Conservation (phyloP, 768 basidiomycete species). For the Collybia mongolica region DNA sequence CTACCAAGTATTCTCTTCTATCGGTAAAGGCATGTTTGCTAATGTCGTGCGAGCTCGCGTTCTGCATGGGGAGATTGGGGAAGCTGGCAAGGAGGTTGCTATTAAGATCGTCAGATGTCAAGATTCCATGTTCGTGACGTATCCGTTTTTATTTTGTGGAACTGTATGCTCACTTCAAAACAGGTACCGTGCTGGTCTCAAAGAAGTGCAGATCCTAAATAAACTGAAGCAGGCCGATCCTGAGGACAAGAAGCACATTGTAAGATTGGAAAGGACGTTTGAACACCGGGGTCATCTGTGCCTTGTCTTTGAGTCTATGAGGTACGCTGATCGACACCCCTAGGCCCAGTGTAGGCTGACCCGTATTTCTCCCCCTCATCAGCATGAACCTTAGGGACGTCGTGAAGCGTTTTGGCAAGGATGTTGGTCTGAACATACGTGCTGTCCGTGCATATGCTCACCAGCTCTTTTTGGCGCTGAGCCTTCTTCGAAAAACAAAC, state of each 20-base stretch:
- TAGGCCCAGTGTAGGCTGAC: background rate
- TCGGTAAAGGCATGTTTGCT: conserved; percentile 99
- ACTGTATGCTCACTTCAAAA: too few species aligned
- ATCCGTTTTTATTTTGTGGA: background rate
- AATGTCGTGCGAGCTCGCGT: conserved; percentile 91
- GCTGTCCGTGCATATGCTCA: conserved; percentile 99
- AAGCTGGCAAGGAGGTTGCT: conserved; percentile 73
- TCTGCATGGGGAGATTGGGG: conserved; percentile 60
- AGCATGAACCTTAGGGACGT: conserved; percentile 99
- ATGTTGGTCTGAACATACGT: conserved; percentile 92
- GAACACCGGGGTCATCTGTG: conserved; percentile 98
- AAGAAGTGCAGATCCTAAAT: conserved; percentile 87
- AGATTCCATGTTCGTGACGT: conserved; percentile 83
- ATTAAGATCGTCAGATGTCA: conserved; percentile 97
- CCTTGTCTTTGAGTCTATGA: conserved; percentile 91
- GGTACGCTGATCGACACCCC: conserved; percentile 60
- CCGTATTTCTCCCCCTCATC: background rate
- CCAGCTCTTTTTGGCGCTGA: conserved; percentile 88
- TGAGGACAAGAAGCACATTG: conserved; percentile 95
- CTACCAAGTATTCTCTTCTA: conserved; percentile 91
- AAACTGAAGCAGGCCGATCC: conserved; percentile 88
- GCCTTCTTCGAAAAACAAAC: conserved; percentile 82
- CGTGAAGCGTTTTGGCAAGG: conserved; percentile 97
- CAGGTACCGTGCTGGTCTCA: conserved; percentile 94
- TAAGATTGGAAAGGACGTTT: conserved; percentile 91